phyloP scores from a whole-genome alignment of 2,329 filamentous ascomycete genomes.

The Aspergillus sp. region DNA sequence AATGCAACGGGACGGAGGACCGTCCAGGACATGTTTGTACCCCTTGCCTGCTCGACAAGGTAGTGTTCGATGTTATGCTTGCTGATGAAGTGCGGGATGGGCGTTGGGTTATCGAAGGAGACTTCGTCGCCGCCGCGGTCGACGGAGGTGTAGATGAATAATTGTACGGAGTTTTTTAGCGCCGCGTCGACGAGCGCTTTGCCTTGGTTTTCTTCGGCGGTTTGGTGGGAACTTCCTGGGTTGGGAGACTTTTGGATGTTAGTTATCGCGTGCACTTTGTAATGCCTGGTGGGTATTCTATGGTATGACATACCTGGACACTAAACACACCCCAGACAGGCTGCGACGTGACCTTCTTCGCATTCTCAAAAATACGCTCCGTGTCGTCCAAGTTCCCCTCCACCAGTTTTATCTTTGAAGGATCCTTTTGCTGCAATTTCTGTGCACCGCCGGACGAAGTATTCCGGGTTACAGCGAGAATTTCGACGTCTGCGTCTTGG shows the following conservation, averaged over 20 bases:
- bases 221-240: too few species aligned
- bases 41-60: too few species aligned
- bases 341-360: background rate
- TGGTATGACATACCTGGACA: background rate
- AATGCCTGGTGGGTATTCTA: too few species aligned
- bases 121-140: background rate
- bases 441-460: too few species aligned
- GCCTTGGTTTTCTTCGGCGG: background rate
- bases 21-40: too few species aligned
- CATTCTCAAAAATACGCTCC: background rate
- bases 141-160: background rate
- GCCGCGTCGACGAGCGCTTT: background rate
- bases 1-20: background rate
- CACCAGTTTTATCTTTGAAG: background rate
- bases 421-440: too few species aligned
- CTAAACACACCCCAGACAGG: background rate
- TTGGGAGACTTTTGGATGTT: too few species aligned
- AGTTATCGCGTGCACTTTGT: too few species aligned
- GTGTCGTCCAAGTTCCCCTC: background rate
- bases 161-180: background rate
- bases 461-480: too few species aligned
- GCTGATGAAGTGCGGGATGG: background rate
- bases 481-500: background rate
- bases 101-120: too few species aligned
- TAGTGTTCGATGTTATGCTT: background rate